Conservation (phyloP, 2,329 filamentous ascomycete species). For the Myriosclerotinia scirpicola region DNA sequence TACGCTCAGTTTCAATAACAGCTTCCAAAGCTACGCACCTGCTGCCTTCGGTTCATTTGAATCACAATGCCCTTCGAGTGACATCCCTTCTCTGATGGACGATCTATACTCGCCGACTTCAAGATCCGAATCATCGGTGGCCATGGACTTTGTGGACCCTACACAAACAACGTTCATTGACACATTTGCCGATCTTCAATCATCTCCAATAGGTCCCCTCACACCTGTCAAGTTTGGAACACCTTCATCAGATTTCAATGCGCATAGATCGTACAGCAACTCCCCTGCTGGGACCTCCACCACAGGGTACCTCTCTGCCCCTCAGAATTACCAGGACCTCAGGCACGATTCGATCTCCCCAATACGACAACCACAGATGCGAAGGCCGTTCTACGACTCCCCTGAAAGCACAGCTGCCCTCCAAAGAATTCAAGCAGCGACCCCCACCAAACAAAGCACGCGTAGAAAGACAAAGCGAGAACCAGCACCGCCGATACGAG, state of each 20-base stretch:
- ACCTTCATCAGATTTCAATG: conserved; percentile 12
- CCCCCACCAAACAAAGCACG: conserved; percentile 3
- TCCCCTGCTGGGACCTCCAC: neutral
- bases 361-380: conserved; percentile 3
- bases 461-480: conserved; percentile 17
- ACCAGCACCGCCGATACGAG: conserved; percentile 15
- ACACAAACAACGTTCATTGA: conserved; percentile 36
- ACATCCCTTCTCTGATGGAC: conserved; percentile 28
- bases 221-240: conserved; percentile 22
- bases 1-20: conserved; percentile 19
- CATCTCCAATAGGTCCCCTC: conserved; percentile 24
- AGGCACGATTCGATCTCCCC: conserved; percentile 24
- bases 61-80: conserved; percentile 24
- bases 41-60: conserved; percentile 22
- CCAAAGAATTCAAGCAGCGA: conserved; percentile 23
- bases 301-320: conserved; percentile 8
- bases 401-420: conserved; percentile 23
- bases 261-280: conserved; percentile 9
- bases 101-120: conserved; percentile 32
- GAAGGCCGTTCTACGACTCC: conserved; percentile 17
- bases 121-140: conserved; percentile 24
- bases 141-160: conserved; percentile 34
- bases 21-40: conserved; percentile 18
- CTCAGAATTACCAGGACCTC: neutral
- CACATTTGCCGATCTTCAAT: conserved; percentile 23